phyloP scores from a whole-genome alignment of 768 basidiomycete species.

The Goffeauzyma gilvescens region DNA sequence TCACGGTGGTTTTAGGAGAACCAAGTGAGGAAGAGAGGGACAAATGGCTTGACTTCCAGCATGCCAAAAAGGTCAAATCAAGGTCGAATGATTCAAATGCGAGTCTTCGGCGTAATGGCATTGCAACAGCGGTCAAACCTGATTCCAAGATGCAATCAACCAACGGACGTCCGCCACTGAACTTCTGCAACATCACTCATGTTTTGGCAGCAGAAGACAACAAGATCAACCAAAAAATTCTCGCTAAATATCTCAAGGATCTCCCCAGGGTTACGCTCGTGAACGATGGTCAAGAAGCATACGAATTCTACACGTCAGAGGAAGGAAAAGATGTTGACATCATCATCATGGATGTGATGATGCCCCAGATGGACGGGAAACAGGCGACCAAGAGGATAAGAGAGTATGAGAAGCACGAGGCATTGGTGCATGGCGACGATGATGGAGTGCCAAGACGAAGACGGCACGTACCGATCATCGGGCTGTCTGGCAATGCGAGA shows the following conservation, averaged over 20 bases:
- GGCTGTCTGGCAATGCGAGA: slow-evolving; percentile 3
- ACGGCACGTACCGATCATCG: slow-evolving; percentile 5
- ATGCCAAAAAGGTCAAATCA: no score
- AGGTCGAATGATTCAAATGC: no score
- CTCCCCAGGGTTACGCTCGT: not conserved
- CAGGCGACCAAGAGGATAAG: slow-evolving; percentile 5
- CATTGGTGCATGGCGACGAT: not conserved
- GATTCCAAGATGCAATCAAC: not conserved
- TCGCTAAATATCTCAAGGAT: slow-evolving; percentile 2
- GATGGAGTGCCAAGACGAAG: not conserved
- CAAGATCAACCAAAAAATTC: slow-evolving; percentile 4
- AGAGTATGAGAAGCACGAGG: slow-evolving; percentile 1
- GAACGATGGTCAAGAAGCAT: slow-evolving; percentile 2
- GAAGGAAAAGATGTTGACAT: not conserved
- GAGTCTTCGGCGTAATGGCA: no score
- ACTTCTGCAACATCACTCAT: slow-evolving; percentile 3
- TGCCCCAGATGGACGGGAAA: slow-evolving; percentile 1
- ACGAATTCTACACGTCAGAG: not conserved
- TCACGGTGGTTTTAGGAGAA: slow-evolving; percentile 1
- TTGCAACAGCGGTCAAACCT: not conserved
- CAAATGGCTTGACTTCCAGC: no score
- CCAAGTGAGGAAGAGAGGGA: not conserved
- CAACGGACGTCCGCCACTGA: no score
- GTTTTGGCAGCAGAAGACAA: slow-evolving; percentile 6
- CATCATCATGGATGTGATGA: slow-evolving; percentile 4